Conservation (phyloP, 371 early-diverging fungal genomes). For the Chytridiales sp. region DNA sequence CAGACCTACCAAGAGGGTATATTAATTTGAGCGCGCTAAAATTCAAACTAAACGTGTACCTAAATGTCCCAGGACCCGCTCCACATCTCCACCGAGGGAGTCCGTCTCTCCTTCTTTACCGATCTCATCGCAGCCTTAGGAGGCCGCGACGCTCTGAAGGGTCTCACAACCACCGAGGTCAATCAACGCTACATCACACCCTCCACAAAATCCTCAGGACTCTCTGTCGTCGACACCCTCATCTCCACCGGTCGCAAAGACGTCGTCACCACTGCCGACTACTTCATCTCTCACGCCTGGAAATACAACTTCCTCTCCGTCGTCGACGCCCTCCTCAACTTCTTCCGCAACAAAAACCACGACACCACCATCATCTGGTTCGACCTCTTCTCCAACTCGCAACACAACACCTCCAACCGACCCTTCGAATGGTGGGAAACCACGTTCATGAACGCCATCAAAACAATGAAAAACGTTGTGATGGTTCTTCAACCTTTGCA, state of each 20-base stretch:
- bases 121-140: constrained; percentile 17
- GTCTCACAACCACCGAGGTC: constrained; percentile 7
- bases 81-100: constrained; percentile 11
- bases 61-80: constrained; percentile 2
- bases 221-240: constrained; percentile 2
- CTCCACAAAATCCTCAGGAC: neutral
- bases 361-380: constrained; percentile 17
- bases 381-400: constrained; percentile 23
- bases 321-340: constrained; percentile 16
- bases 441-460: constrained; percentile 31
- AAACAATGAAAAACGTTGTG: constrained; percentile 23
- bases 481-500: constrained; percentile 29
- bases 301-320: constrained; percentile 18
- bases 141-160: constrained; percentile 11
- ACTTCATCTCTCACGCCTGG: constrained; percentile 25
- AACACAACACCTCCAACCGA: constrained; percentile 16
- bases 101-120: constrained; percentile 18
- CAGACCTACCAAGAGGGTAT: too few relatives aligned
- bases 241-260: neutral
- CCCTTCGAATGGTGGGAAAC: constrained; percentile 33
- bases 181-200: constrained; percentile 7
- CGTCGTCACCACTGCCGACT: constrained; percentile 1
- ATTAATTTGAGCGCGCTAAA: too few relatives aligned
- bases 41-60: too few relatives aligned
- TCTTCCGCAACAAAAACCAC: constrained; percentile 1